Base-by-base conservation (phyloP, 164 flowering plant species). In the Sextonia rubra region DNA sequence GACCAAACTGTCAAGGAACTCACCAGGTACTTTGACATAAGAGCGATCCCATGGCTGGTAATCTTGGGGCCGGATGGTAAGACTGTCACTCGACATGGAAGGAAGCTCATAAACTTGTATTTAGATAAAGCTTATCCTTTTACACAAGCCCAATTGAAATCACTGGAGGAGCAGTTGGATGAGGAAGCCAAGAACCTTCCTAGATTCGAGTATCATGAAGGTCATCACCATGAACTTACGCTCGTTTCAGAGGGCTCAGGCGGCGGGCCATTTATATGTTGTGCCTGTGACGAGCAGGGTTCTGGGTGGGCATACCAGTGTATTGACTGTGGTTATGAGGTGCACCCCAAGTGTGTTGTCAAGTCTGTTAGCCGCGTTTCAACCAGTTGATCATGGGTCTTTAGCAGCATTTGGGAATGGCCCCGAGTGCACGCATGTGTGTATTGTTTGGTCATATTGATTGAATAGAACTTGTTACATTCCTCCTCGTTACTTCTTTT, bases 251-350 rank as follows among this genome's bases (percentile, higher is more conserved):
- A 86, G 52, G 83, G 88, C 26, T 78, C 81, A 0, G 94, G 93
- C 0, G 96, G 98, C 2, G 93, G 98, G 0, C 90, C 98, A 0
- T 92, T 86, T 44, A 90, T 92, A 20, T 92, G 98, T 60, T 90
- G 98, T 20, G 88, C 85, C 26, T 92, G 98, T 63, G 91, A 89
- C 3, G 97, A 92, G 75, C 94, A 89, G 72, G 97, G 97, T 12
- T 83, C 77, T 0, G 90, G 90, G 3, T 90, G 94, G 93, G 94
- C 90, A 0, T 92, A 92, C 79, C 90, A 83, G 77, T 89, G 98
- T 73, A 83, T 92, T 3, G 86, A 89, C 60, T 90, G 98, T 78
- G 98, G 98, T 32, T 92, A 87, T 66, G 96, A 90, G 85, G 89
- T 92, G 64, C 96, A 90, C 76, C 82, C 87, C 47, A 87, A 81